Evolutionary conservation across 1,139 yeast species (phyloP).

Genomic region (Hyphopichia fennica): DNA sequence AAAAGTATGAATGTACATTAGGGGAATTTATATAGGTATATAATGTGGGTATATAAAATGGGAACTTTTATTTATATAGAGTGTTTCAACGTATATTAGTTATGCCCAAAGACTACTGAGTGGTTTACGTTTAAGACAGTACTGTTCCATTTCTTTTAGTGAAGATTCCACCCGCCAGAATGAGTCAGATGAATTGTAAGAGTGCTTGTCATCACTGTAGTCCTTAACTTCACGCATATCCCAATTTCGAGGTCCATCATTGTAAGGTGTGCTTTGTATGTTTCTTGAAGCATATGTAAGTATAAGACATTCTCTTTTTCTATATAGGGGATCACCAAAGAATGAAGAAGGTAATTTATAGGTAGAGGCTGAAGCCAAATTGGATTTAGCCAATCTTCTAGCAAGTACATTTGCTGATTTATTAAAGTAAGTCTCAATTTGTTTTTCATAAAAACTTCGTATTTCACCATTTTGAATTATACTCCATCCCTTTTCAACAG

Average conservation of each 20-base stretch:
- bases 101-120: slow-evolving; percentile 2
- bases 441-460: background rate
- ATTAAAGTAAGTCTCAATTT: background rate
- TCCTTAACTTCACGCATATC: background rate
- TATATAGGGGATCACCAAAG: background rate
- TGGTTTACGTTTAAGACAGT: slow-evolving; percentile 17
- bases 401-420: background rate
- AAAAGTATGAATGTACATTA: no score
- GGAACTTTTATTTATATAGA: no score
- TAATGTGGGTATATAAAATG: no score
- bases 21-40: no score
- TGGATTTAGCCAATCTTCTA: slow-evolving; percentile 4
- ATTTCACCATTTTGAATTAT: background rate
- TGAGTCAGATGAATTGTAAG: background rate
- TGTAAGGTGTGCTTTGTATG: no score
- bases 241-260: background rate
- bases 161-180: slow-evolving; percentile 34
- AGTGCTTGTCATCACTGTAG: background rate
- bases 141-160: slow-evolving; percentile 32
- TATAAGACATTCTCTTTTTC: background rate
- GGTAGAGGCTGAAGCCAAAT: slow-evolving; percentile 13
- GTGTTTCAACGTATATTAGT: no score
- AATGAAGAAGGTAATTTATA: slow-evolving; percentile 4
- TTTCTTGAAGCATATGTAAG: background rate
- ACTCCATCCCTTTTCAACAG: slow-evolving; percentile 35